A percentile compares a stretch with the other conserved stretches of the same genome.
These are phyloP conservation scores for Isabelozyma heimii DNA, from an alignment of 805 yeast genomes.

Conservation along the genomic window DNA sequence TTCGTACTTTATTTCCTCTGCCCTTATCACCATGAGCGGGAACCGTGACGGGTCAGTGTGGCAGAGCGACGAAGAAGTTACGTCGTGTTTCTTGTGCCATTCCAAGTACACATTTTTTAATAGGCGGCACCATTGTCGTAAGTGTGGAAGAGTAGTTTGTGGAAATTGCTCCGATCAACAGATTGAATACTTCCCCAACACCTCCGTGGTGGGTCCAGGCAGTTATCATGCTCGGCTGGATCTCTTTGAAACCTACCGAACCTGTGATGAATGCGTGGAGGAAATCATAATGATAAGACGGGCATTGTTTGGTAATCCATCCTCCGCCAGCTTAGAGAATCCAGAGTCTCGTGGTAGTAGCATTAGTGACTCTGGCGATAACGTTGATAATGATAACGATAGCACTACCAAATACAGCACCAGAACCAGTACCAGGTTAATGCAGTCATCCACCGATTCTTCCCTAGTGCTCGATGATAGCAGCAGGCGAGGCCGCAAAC, in stretches of 20 bases:
- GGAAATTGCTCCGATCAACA: constrained; percentile 57
- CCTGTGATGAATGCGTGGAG: constrained; percentile 71
- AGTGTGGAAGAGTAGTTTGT: constrained; percentile 80
- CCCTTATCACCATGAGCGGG: not conserved
- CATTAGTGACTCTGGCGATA: not conserved
- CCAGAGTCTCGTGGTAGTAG: not conserved
- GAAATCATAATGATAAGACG: constrained; percentile 52
- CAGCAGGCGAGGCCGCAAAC: constrained; percentile 3
- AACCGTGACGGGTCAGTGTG: constrained; percentile 43
- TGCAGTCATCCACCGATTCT: constrained; percentile 18
- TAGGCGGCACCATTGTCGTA: constrained; percentile 81
- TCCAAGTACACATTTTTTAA: constrained; percentile 54
- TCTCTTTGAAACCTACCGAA: constrained; percentile 60
- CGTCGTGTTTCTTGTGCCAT: constrained; percentile 55
- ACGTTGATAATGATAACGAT: constrained; percentile 5
- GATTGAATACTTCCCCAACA: constrained; percentile 55
- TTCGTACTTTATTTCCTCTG: not conserved
- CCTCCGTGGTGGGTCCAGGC: constrained; percentile 57
- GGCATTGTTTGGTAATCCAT: constrained; percentile 28
- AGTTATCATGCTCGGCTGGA: constrained; percentile 45
- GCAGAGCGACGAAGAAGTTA: constrained; percentile 65
- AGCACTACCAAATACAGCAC: constrained; percentile 18
- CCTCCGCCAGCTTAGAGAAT: not conserved
- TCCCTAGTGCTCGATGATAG: constrained; percentile 7
- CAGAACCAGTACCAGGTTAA: constrained; percentile 13